A percentile compares a stretch with the other conserved stretches of the same genome.
These are phyloP conservation scores for Verticillium alfalfae DNA, from an alignment of 2,329 filamentous ascomycete species.

Conservation along the genomic window DNA sequence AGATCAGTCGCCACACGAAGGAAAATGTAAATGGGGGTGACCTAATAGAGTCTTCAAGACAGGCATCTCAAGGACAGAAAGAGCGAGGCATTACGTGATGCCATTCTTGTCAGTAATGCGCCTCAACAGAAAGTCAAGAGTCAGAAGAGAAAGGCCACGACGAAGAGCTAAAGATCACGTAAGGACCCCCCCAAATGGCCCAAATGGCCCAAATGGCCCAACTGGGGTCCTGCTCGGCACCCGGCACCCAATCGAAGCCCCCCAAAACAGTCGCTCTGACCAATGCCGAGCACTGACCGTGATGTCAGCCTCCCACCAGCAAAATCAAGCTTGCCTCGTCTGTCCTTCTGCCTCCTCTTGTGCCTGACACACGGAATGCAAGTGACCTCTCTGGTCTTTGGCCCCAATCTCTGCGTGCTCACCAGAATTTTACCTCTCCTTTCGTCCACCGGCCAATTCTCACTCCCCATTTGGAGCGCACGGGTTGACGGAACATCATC, in stretches of 20 bases:
- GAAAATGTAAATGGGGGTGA: too few relatives aligned
- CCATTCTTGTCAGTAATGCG: too few relatives aligned
- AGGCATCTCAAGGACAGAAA: too few relatives aligned
- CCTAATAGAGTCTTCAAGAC: too few relatives aligned
- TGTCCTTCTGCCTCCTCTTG: neutral
- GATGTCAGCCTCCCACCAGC: neutral
- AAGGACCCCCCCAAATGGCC: neutral
- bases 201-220: neutral
- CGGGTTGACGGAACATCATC: neutral
- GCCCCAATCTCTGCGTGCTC: neutral
- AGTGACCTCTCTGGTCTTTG: neutral
- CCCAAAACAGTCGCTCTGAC: neutral
- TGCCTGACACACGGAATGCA: neutral
- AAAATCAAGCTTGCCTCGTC: too few relatives aligned
- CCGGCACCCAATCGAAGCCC: neutral
- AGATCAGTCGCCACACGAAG: too few relatives aligned
- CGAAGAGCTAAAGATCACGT: too few relatives aligned
- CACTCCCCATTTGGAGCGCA: neutral
- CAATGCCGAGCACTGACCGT: neutral
- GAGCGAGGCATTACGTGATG: too few relatives aligned
- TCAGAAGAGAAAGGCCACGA: too few relatives aligned
- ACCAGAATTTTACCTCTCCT: neutral
- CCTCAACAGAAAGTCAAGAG: too few relatives aligned
- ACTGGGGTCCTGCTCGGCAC: neutral
- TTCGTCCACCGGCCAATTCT: neutral